These are phyloP conservation scores for Dipteronia dyeriana DNA, from an alignment of 345 rosid genomes.

Conservation along the genomic window DNA sequence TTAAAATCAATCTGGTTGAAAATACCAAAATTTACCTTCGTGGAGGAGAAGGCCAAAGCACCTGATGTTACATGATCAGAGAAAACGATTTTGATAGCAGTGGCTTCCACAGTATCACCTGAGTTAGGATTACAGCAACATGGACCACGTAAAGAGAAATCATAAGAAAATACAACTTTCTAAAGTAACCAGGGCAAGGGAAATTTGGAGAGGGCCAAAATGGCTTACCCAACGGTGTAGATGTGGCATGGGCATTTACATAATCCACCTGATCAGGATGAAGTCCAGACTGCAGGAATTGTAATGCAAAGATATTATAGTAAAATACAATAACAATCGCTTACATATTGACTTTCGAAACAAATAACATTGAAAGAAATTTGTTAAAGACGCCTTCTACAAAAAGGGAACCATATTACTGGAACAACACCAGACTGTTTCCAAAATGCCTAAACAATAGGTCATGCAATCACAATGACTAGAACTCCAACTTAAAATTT, in stretches of 20 bases:
- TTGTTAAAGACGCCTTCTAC: no score
- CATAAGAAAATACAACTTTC: conserved; percentile 2
- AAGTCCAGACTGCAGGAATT: conserved; percentile 71
- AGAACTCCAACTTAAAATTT: no score
- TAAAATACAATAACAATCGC: conserved; percentile 9
- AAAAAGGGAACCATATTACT: no score
- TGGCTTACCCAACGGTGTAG: conserved; percentile 80
- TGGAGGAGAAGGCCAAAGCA: conserved; percentile 82
- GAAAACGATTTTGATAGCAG: conserved; percentile 69
- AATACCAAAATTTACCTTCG: conserved; percentile 58
- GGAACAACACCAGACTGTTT: no score
- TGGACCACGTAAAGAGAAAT: conserved; percentile 5
- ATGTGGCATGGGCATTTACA: conserved; percentile 94
- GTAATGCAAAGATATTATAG: conserved; percentile 23
- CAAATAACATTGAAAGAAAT: neutral
- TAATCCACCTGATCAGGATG: conserved; percentile 79
- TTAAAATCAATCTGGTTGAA: conserved; percentile 1
- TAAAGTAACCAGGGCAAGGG: conserved; percentile 9
- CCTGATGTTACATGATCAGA: conserved; percentile 80
- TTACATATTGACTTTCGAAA: neutral
- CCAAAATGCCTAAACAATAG: no score
- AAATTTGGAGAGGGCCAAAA: conserved; percentile 19
- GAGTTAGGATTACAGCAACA: conserved; percentile 24
- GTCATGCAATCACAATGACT: no score
- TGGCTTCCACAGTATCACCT: conserved; percentile 93